Evolutionary conservation across 1,284 basidiomycete genomes (phyloP).

Genomic region (Cryptococcus sp.): DNA sequence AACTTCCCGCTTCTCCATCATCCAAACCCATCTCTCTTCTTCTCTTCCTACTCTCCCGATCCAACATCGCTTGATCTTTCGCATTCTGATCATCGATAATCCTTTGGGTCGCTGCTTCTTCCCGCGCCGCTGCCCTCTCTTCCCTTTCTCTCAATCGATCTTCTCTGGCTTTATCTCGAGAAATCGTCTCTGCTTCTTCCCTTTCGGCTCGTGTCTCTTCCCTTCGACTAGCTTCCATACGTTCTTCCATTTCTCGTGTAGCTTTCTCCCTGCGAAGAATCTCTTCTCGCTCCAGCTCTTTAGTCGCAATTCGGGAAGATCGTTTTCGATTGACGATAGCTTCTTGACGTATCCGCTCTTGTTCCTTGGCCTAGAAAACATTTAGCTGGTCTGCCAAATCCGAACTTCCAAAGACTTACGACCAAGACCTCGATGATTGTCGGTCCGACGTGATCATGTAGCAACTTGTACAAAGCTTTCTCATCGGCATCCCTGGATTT

Average conservation of each 20-base stretch:
- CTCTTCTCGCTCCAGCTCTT: conserved; percentile 52
- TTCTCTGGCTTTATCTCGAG: conserved; percentile 47
- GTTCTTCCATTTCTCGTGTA: conserved; percentile 48
- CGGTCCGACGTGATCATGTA: conserved; percentile 48
- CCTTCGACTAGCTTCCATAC: conserved; percentile 46
- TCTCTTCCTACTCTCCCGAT: conserved; percentile 35
- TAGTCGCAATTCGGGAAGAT: conserved; percentile 51
- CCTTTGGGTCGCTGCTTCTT: conserved; percentile 43
- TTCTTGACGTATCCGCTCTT: conserved; percentile 46
- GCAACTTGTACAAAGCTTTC: conserved; percentile 47
- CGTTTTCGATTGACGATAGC: conserved; percentile 52
- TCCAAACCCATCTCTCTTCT: conserved; percentile 25
- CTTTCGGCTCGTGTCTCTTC: conserved; percentile 36
- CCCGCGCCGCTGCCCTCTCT: conserved; percentile 46
- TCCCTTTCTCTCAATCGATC: conserved; percentile 48
- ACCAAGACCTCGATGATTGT: conserved; percentile 47
- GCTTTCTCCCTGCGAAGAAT: conserved; percentile 42
- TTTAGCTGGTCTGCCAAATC: neutral
- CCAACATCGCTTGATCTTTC: conserved; percentile 39
- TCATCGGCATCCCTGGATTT: conserved; percentile 52
- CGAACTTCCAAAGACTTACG: conserved; percentile 19
- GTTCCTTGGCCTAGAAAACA: conserved; percentile 34
- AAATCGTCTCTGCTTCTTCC: conserved; percentile 37
- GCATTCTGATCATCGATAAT: conserved; percentile 40
- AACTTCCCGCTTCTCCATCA: neutral